phyloP scores from a whole-genome alignment of 805 yeast genomes.

The Myxozyma nipponensis region DNA sequence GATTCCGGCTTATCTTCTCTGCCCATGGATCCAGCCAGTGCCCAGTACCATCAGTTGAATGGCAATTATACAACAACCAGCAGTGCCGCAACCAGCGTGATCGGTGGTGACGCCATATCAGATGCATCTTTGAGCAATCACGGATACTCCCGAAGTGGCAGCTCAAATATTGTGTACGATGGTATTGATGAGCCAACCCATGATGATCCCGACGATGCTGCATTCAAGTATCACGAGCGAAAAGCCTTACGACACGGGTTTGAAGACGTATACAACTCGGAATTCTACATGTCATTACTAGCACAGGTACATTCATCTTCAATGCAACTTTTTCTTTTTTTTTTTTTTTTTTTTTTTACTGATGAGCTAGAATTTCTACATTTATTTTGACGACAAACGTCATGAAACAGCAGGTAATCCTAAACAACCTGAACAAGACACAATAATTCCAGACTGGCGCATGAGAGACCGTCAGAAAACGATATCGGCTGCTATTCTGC shows the following conservation, averaged over 20 bases:
- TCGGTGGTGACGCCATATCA: not conserved
- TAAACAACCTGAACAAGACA: conserved; percentile 41
- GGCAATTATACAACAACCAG: not conserved
- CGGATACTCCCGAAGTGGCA: conserved; percentile 4
- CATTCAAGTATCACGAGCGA: conserved; percentile 28
- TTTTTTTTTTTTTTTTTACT: conserved; percentile 15
- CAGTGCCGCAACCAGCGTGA: not conserved
- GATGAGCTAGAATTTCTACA: conserved; percentile 62
- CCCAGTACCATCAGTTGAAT: not conserved
- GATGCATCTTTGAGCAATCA: conserved; percentile 3
- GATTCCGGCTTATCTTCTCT: not conserved
- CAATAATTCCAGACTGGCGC: conserved; percentile 78
- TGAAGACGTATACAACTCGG: conserved; percentile 53
- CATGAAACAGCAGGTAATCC: conserved; percentile 90
- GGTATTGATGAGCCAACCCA: conserved; percentile 12
- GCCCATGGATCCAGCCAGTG: not conserved
- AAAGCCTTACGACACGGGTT: conserved; percentile 51
- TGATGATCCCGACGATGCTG: conserved; percentile 27
- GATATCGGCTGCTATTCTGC: conserved; percentile 83
- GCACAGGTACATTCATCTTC: conserved; percentile 40
- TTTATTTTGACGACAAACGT: conserved; percentile 86
- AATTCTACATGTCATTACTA: conserved; percentile 45
- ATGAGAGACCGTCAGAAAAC: conserved; percentile 90
- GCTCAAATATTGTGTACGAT: conserved; percentile 4
- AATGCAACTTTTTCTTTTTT: not conserved